Percentiles rank a stretch among this genome's conserved stretches.
Evolutionary conservation across 202 grass and related monocot species (phyloP).

Genomic region (Bolboschoenoplectus hybrid): DNA sequence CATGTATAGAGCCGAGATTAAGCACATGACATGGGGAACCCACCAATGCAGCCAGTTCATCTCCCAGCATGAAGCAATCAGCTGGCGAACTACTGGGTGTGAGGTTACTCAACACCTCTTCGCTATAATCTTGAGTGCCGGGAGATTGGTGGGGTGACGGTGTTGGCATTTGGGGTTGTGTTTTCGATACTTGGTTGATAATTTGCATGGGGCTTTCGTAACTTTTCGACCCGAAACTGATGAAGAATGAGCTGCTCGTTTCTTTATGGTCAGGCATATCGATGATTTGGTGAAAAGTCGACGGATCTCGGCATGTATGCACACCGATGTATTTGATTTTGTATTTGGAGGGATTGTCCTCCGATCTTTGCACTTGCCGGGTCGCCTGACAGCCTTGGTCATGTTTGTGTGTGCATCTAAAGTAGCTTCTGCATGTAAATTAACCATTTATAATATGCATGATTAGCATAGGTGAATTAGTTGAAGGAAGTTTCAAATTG

Average conservation of each 20-base stretch:
- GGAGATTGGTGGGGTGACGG: slow-evolving; percentile 41
- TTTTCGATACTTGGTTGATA: neutral
- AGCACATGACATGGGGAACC: slow-evolving; percentile 31
- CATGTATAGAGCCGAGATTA: neutral
- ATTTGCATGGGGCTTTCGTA: neutral
- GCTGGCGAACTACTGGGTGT: slow-evolving; percentile 42
- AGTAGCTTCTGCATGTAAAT: slow-evolving; percentile 63
- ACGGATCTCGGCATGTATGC: slow-evolving; percentile 76
- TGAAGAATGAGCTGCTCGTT: slow-evolving; percentile 42
- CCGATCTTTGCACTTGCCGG: slow-evolving; percentile 52
- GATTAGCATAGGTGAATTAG: neutral
- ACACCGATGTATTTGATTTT: slow-evolving; percentile 58
- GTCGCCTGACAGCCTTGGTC: slow-evolving; percentile 64
- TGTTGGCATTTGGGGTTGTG: neutral
- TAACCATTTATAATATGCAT: slow-evolving; percentile 6
- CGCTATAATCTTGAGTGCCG: slow-evolving; percentile 40
- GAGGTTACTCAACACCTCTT: slow-evolving; percentile 53
- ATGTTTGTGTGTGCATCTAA: slow-evolving; percentile 65
- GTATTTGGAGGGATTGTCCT: slow-evolving; percentile 46
- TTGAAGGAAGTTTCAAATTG: neutral
- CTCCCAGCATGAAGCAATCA: slow-evolving; percentile 42
- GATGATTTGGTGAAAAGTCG: slow-evolving; percentile 56
- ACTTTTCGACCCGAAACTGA: slow-evolving; percentile 51
- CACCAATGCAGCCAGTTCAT: slow-evolving; percentile 54
- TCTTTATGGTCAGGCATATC: neutral